A percentile compares a stretch with the other conserved stretches of the same genome.
phyloP scores from a whole-genome alignment of 495 filamentous ascomycete species.

The Aspergillus campestris region DNA sequence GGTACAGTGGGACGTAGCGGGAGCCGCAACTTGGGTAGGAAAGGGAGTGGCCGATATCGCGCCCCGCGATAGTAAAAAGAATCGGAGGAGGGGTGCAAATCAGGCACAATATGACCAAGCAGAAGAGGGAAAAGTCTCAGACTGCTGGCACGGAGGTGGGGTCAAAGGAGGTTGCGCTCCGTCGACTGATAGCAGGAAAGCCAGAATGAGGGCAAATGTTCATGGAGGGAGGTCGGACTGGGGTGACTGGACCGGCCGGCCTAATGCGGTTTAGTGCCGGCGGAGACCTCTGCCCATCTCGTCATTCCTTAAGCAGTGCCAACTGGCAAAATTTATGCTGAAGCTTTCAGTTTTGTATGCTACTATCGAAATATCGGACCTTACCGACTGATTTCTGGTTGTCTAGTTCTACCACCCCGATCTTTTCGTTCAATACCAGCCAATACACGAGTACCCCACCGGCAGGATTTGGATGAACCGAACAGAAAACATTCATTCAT shows the following conservation, averaged over 20 bases:
- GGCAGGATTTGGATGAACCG: background rate
- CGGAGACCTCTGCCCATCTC: background rate
- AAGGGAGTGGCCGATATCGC: constrained; percentile 16
- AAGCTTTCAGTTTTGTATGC: background rate
- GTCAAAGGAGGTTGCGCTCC: constrained; percentile 4
- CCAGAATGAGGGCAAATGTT: too few relatives aligned
- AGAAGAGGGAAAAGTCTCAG: constrained; percentile 4
- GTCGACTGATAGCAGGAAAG: background rate
- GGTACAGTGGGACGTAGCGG: constrained; percentile 16
- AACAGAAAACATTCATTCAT: constrained; percentile 1
- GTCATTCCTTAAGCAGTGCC: background rate
- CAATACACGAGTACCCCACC: too few relatives aligned
- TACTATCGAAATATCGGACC: background rate
- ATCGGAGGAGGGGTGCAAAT: background rate
- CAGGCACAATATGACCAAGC: constrained; percentile 2
- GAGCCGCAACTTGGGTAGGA: constrained; percentile 6
- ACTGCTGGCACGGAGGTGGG: constrained; percentile 6
- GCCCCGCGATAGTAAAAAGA: background rate
- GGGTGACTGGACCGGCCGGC: background rate
- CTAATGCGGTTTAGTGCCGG: constrained; percentile 9
- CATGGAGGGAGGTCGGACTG: too few relatives aligned
- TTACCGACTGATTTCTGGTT: background rate
- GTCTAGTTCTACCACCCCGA: too few relatives aligned
- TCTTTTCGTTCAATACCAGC: too few relatives aligned
- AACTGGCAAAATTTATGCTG: too few relatives aligned